A percentile compares a stretch with the other conserved stretches of the same genome.
These are phyloP conservation scores for Fusarium sacchari DNA, from an alignment of 2,329 filamentous ascomycete genomes.

Conservation along the genomic window DNA sequence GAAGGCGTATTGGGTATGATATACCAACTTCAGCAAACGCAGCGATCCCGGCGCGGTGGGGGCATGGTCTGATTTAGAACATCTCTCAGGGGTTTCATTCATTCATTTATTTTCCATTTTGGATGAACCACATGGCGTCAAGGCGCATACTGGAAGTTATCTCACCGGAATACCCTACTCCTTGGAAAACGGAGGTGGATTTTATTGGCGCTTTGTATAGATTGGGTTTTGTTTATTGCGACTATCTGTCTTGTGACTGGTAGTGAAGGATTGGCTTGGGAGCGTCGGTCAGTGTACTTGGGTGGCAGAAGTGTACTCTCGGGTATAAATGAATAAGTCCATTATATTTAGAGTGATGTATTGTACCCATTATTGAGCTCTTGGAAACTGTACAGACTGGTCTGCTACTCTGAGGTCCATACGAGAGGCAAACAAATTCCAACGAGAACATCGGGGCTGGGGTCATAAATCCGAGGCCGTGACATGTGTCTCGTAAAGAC, in stretches of 20 bases:
- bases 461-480: slow-evolving; percentile 5
- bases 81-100: not conserved
- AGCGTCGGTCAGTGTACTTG: not conserved
- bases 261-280: not conserved
- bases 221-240: not conserved
- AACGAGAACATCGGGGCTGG: slow-evolving; percentile 7
- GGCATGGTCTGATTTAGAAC: slow-evolving; percentile 47
- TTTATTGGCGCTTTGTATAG: slow-evolving; percentile 2
- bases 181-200: not conserved
- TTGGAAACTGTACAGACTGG: not conserved
- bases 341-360: not conserved
- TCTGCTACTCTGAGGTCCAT: not conserved
- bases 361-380: not conserved
- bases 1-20: slow-evolving; percentile 67
- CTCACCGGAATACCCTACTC: not conserved
- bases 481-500: not conserved
- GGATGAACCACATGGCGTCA: slow-evolving; percentile 4
- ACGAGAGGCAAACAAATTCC: not conserved
- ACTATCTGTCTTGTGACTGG: not conserved
- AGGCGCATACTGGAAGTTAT: slow-evolving; percentile 11
- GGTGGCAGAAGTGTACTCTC: not conserved
- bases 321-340: not conserved
- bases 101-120: not conserved
- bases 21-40: slow-evolving; percentile 67
- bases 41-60: slow-evolving; percentile 60